phyloP scores from a whole-genome alignment of 106 monocot species.

The Gastrodia elata region DNA sequence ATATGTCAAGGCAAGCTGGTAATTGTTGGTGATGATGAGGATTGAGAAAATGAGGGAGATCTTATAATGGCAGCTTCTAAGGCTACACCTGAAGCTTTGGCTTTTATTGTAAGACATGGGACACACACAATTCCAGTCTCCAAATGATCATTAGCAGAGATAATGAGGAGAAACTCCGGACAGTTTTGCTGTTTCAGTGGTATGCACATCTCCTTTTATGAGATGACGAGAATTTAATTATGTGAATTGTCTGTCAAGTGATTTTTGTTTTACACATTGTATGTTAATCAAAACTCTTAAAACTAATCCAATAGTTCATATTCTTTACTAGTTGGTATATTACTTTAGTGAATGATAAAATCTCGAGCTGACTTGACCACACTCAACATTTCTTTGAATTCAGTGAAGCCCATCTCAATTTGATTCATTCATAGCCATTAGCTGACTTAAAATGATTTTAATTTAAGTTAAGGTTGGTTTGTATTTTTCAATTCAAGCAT shows the following conservation, averaged over 20 bases:
- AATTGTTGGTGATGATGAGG: slow-evolving; percentile 92
- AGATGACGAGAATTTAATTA: no score
- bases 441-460: neutral
- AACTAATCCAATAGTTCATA: neutral
- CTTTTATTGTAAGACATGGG: slow-evolving; percentile 87
- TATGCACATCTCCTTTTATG: neutral
- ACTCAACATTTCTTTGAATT: neutral
- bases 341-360: neutral
- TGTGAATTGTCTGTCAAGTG: neutral
- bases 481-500: neutral
- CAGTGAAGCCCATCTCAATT: neutral
- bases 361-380: neutral
- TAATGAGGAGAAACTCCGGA: slow-evolving; percentile 77
- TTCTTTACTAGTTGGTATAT: neutral
- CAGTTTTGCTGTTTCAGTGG: slow-evolving; percentile 51
- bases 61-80: slow-evolving; percentile 94
- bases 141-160: slow-evolving; percentile 70
- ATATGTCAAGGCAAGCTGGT: no score
- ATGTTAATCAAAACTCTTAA: neutral
- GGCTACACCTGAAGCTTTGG: slow-evolving; percentile 80
- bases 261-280: neutral
- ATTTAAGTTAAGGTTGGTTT: neutral
- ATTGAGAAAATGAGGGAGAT: slow-evolving; percentile 96
- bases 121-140: no score
- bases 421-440: neutral